Conservation (phyloP, 176 grass and related monocot genomes). For the Musa troglodytarum region DNA sequence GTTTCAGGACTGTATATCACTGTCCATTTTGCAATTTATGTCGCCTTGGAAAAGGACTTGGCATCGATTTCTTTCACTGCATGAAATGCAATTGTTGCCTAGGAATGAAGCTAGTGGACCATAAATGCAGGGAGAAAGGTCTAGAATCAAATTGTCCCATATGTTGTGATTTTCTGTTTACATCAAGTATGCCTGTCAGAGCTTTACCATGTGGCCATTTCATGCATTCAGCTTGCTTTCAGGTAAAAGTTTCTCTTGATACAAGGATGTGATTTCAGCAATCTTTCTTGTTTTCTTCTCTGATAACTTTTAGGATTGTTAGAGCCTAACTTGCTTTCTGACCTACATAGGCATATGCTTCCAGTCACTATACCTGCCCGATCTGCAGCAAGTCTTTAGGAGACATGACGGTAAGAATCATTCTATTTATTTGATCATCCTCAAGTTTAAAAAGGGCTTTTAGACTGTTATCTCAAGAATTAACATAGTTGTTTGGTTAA, state of each 20-base stretch:
- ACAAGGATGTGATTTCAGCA: not conserved
- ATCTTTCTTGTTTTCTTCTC: not conserved
- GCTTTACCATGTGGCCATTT: slow-evolving; percentile 81
- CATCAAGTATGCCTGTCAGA: slow-evolving; percentile 60
- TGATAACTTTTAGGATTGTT: not conserved
- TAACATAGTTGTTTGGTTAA: not conserved
- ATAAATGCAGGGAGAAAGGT: slow-evolving; percentile 70
- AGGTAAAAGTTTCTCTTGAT: slow-evolving; percentile 29
- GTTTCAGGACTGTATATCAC: slow-evolving; percentile 63
- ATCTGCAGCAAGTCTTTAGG: not conserved
- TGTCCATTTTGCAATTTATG: slow-evolving; percentile 89
- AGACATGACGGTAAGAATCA: not conserved
- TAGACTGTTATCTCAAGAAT: not conserved
- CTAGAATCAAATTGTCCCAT: slow-evolving; percentile 81
- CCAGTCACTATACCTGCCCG: not conserved
- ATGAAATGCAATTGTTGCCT: slow-evolving; percentile 96
- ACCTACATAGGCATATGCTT: not conserved
- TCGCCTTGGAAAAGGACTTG: slow-evolving; percentile 65
- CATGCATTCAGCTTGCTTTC: slow-evolving; percentile 88
- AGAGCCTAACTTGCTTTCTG: not conserved
- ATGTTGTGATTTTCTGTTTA: slow-evolving; percentile 68
- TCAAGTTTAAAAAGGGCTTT: not conserved
- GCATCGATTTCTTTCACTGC: slow-evolving; percentile 80
- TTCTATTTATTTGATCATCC: not conserved
- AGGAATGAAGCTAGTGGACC: slow-evolving; percentile 55